Evolutionary conservation across 768 basidiomycete species (phyloP), one percentile per base, ranked within the genome.

Genomic region (Russula brevipes): DNA sequence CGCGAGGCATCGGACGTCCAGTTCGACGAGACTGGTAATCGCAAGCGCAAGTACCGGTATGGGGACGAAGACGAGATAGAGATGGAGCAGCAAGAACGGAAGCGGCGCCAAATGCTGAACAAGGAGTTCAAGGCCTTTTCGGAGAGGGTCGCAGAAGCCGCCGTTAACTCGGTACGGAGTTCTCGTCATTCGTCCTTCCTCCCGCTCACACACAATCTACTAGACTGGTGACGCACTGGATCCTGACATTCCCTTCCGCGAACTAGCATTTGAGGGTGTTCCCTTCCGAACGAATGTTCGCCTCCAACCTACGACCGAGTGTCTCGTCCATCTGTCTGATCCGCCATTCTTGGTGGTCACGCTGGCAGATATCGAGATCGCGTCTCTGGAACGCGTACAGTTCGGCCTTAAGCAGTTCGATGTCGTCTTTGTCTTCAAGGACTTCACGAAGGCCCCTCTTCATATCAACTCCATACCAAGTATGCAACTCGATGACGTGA

Each of bases 1-100:
- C 90, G 96, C 9, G 97, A 98, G 77, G 96, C 95, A 7, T 91
- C 93, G 0, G 97, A 99, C 68, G 91, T 96, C 35, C 91, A 95
- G 66, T 98, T 98, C 71, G 97, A 99, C 70, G 97, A 99, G 75
- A 98, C 97, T 1, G 97, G 97, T n/a, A 98, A 98, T 70, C 84
- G 95, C 69, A 98, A 98, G 75, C 85, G 96, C 59, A 94, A 97
- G 74, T 91, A 94, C 70, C 85, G 96, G 59, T 98, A 98, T 70
- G 94, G 94, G 35, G 97, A 98, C 71, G 97, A 99, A 73, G 97
- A 99, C 72, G 97, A 98, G 76, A 94, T 98, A 64, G 95, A 98
- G 78, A 90, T 96, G 78, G 97, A 98, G 72, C 96, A 98, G 72
- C 92, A 94, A 73, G 97, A 99, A 74, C 81, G 95, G 54, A 93